A percentile compares a stretch with the other conserved stretches of the same genome.
phyloP scores from a whole-genome alignment of 768 basidiomycete genomes.

The Tephrocybe sp. region DNA sequence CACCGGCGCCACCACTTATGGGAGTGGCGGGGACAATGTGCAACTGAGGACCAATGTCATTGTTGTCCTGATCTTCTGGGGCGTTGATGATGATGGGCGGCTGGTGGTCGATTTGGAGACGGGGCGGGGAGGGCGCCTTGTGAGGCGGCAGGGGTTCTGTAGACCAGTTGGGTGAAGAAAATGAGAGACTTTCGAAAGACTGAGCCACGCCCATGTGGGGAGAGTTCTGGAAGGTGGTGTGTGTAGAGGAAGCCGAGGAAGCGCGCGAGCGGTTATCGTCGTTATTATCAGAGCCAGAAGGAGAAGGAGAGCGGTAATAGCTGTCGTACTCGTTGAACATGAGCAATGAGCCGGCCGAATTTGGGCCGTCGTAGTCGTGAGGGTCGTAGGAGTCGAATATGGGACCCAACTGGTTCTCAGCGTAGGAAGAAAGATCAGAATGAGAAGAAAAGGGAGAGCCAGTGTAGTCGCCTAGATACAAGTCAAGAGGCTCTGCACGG shows the following conservation, averaged over 20 bases:
- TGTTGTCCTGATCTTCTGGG: conserved; percentile 54
- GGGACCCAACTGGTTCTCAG: conserved; percentile 37
- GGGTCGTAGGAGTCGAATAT: conserved; percentile 60
- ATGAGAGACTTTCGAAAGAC: conserved; percentile 61
- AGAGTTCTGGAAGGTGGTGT: conserved; percentile 43
- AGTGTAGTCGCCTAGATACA: conserved; percentile 33
- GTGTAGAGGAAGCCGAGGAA: conserved; percentile 67
- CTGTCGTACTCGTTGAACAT: conserved; percentile 61
- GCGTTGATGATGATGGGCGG: conserved; percentile 54
- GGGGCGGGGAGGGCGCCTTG: conserved; percentile 58
- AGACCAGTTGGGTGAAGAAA: conserved; percentile 65
- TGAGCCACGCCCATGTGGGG: conserved; percentile 59
- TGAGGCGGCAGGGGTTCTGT: conserved; percentile 42
- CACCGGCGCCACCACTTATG: conserved; percentile 59
- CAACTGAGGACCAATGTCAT: conserved; percentile 57
- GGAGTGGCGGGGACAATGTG: conserved; percentile 86
- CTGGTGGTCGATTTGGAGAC: conserved; percentile 44
- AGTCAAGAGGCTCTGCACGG: conserved; percentile 22
- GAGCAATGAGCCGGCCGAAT: conserved; percentile 45
- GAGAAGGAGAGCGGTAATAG: conserved; percentile 66
- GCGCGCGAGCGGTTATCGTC: conserved; percentile 56
- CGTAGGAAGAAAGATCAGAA: conserved; percentile 66
- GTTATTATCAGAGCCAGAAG: conserved; percentile 42
- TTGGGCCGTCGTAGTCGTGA: conserved; percentile 66
- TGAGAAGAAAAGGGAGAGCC: conserved; percentile 69